A percentile compares a stretch with the other conserved stretches of the same genome.
Conservation (phyloP, 768 basidiomycete species). For the Arthromyces matolae region DNA sequence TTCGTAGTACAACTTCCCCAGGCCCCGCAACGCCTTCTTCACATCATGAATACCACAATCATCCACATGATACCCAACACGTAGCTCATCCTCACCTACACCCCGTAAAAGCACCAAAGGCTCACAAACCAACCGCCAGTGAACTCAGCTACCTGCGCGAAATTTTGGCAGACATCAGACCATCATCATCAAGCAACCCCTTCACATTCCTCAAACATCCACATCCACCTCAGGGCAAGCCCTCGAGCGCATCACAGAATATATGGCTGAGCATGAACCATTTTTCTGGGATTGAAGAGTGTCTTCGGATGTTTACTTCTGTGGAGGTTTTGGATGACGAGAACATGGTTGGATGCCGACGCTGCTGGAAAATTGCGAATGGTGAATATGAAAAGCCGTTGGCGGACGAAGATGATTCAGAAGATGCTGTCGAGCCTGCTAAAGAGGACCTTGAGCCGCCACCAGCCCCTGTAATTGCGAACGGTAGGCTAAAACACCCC, state of each 20-base stretch:
- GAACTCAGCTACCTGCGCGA: conserved; percentile 66
- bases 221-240: conserved; percentile 9
- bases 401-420: conserved; percentile 28
- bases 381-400: conserved; percentile 44
- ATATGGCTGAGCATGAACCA: conserved; percentile 45
- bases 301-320: conserved; percentile 80
- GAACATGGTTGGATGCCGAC: conserved; percentile 89
- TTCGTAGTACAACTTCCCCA: conserved; percentile 8
- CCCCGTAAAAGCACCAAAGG: conserved; percentile 44
- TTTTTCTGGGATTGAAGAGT: conserved; percentile 69
- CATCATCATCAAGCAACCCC: conserved; percentile 36
- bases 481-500: conserved; percentile 3
- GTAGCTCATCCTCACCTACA: conserved; percentile 19
- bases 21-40: conserved; percentile 15
- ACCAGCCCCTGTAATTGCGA: background rate
- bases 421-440: conserved; percentile 13
- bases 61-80: background rate
- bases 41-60: background rate
- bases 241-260: conserved; percentile 24
- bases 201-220: conserved; percentile 47
- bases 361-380: conserved; percentile 91
- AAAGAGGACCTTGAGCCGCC: background rate
- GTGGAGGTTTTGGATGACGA: conserved; percentile 95
- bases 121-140: conserved; percentile 50
- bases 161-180: conserved; percentile 62